phyloP scores from a whole-genome alignment of 2,329 filamentous ascomycete species.

The Aspergillus hortae region DNA sequence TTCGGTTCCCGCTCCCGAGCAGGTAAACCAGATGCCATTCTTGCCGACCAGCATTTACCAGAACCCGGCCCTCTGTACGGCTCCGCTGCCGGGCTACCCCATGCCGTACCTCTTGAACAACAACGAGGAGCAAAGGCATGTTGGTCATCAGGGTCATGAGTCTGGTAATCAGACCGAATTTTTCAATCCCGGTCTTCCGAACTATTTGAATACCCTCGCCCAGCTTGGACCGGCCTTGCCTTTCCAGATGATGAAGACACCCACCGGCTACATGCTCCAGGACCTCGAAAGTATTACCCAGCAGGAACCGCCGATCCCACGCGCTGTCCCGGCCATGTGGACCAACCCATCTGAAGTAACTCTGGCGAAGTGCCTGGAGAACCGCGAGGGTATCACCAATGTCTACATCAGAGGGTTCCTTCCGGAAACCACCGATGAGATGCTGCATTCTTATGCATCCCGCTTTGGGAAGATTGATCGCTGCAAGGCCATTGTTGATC shows the following conservation, averaged over 20 bases:
- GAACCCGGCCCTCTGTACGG: constrained; percentile 29
- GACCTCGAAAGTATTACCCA: constrained; percentile 63
- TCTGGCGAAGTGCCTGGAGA: constrained; percentile 90
- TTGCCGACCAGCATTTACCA: constrained; percentile 35
- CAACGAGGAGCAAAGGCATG: constrained; percentile 41
- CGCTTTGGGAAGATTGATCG: constrained; percentile 94
- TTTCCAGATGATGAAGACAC: constrained; percentile 45
- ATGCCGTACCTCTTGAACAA: constrained; percentile 36
- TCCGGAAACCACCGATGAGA: constrained; percentile 90
- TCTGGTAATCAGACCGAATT: constrained; percentile 57
- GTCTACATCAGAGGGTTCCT: constrained; percentile 97
- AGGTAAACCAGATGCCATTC: constrained; percentile 34
- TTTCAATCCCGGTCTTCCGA: constrained; percentile 52
- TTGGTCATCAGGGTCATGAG: constrained; percentile 63
- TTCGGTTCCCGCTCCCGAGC: constrained; percentile 29
- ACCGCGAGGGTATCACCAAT: constrained; percentile 91
- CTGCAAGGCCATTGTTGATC: constrained; percentile 97
- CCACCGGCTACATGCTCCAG: constrained; percentile 44
- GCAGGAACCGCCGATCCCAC: constrained; percentile 78
- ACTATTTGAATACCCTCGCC: constrained; percentile 61
- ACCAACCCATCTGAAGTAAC: constrained; percentile 82
- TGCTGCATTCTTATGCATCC: constrained; percentile 74
- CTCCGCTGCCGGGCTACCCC: constrained; percentile 30
- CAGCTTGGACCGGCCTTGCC: constrained; percentile 46
- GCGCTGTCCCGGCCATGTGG: constrained; percentile 82